Evolutionary conservation across 2,329 filamentous ascomycete species (phyloP).

Genomic region (Xylariales sp.): DNA sequence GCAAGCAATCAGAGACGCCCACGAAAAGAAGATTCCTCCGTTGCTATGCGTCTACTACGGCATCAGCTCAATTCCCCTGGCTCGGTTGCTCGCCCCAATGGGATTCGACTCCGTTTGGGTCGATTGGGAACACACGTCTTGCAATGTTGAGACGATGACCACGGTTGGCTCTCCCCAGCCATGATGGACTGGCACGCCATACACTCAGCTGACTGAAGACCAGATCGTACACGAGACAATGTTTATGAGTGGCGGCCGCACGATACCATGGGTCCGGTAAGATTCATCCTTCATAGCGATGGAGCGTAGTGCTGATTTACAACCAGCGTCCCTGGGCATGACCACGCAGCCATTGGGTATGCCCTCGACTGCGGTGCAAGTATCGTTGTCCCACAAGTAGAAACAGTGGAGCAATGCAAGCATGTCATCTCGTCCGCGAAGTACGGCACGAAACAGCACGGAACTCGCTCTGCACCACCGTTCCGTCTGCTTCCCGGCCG

Average conservation of each 20-base stretch:
- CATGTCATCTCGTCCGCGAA: conserved; percentile 39
- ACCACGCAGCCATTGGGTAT: conserved; percentile 41
- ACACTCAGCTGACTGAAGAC: background rate
- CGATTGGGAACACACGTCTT: conserved; percentile 44
- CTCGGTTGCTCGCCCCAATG: conserved; percentile 36
- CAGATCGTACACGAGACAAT: conserved; percentile 42
- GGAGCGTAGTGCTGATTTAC: background rate
- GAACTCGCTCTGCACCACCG: conserved; percentile 41
- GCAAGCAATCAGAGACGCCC: conserved; percentile 40
- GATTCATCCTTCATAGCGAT: background rate
- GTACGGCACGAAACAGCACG: conserved; percentile 34
- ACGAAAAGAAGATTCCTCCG: conserved; percentile 39
- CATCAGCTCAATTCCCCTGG: conserved; percentile 33
- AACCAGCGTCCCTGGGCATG: conserved; percentile 36
- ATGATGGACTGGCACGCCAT: too few species aligned
- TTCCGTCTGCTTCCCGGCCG: conserved; percentile 35
- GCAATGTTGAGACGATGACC: conserved; percentile 42
- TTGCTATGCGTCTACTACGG: conserved; percentile 38
- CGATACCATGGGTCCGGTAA: conserved; percentile 40
- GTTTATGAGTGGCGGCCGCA: conserved; percentile 40
- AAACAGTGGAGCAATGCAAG: conserved; percentile 41
- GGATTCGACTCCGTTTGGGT: conserved; percentile 40
- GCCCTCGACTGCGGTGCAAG: conserved; percentile 45
- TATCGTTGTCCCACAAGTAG: conserved; percentile 42
- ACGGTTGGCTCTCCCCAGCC: conserved; percentile 7